These are phyloP conservation scores for Trichoderma gamsii DNA, from an alignment of 495 filamentous ascomycete genomes.

Conservation along the genomic window DNA sequence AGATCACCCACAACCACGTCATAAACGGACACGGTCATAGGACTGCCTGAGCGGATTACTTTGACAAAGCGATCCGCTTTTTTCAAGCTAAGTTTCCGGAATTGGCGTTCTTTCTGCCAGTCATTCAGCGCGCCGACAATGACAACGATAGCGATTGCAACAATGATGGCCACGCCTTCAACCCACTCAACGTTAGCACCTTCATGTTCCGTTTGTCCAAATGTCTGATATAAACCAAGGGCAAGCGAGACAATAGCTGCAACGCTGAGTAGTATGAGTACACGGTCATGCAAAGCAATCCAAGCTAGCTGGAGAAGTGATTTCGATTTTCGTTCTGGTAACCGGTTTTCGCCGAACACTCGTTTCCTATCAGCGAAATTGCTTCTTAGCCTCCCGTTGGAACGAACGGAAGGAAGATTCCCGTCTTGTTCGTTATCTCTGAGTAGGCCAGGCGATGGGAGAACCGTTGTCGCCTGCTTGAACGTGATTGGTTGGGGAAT, in stretches of 20 bases:
- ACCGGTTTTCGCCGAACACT: constrained; percentile 60
- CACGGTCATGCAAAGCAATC: constrained; percentile 80
- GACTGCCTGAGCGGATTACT: constrained; percentile 69
- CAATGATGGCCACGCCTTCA: constrained; percentile 66
- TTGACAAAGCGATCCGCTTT: constrained; percentile 68
- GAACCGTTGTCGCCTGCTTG: constrained; percentile 45
- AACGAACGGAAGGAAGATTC: background rate
- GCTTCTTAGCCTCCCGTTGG: background rate
- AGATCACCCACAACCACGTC: constrained; percentile 82
- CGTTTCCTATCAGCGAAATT: constrained; percentile 52
- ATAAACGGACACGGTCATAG: constrained; percentile 68
- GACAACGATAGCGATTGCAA: constrained; percentile 64
- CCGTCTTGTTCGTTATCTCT: background rate
- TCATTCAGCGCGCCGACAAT: constrained; percentile 62
- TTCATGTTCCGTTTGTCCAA: constrained; percentile 26
- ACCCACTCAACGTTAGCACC: constrained; percentile 59
- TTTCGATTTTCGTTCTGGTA: constrained; percentile 68
- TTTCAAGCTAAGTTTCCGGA: constrained; percentile 64
- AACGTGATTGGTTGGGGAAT: constrained; percentile 63
- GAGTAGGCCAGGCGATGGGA: constrained; percentile 18
- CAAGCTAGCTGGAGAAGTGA: constrained; percentile 65
- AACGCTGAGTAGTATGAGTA: constrained; percentile 70
- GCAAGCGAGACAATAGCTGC: constrained; percentile 80
- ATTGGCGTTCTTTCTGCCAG: constrained; percentile 65
- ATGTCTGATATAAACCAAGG: constrained; percentile 58